Evolutionary conservation across 371 early-diverging fungal genomes (phyloP).

Genomic region (Saksenaea vasiformis): DNA sequence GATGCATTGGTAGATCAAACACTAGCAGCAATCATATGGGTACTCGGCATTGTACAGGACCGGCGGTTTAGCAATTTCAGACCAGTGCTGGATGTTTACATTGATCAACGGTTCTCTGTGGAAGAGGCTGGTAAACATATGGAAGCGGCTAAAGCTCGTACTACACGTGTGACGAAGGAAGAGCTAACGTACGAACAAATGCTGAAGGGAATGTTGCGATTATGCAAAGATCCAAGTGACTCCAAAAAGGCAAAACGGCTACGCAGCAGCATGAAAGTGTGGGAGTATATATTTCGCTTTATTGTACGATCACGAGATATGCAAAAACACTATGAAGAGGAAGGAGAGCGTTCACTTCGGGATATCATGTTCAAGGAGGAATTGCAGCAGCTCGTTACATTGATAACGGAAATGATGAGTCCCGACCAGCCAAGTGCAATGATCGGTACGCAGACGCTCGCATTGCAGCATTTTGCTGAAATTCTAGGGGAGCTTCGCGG

Average conservation of each 20-base stretch:
- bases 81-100: constrained; percentile 63
- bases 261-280: constrained; percentile 69
- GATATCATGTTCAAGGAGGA: constrained; percentile 45
- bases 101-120: constrained; percentile 53
- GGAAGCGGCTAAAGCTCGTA: not conserved
- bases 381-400: constrained; percentile 33
- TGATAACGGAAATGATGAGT: constrained; percentile 56
- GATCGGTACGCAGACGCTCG: constrained; percentile 70
- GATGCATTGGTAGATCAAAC: constrained; percentile 48
- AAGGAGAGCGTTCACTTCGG: constrained; percentile 28
- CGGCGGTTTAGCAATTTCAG: constrained; percentile 67
- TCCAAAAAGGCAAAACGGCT: constrained; percentile 52
- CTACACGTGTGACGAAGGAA: constrained; percentile 12
- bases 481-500: constrained; percentile 55
- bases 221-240: constrained; percentile 49
- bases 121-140: constrained; percentile 23
- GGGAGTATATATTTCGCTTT: constrained; percentile 67
- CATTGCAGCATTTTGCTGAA: constrained; percentile 65
- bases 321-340: constrained; percentile 38
- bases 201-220: constrained; percentile 44
- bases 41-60: constrained; percentile 65
- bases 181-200: constrained; percentile 40
- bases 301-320: constrained; percentile 49
- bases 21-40: constrained; percentile 56
- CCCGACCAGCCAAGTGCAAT: constrained; percentile 54